phyloP scores from a whole-genome alignment of 768 basidiomycete species.

The Dacryopinax primogenitus region DNA sequence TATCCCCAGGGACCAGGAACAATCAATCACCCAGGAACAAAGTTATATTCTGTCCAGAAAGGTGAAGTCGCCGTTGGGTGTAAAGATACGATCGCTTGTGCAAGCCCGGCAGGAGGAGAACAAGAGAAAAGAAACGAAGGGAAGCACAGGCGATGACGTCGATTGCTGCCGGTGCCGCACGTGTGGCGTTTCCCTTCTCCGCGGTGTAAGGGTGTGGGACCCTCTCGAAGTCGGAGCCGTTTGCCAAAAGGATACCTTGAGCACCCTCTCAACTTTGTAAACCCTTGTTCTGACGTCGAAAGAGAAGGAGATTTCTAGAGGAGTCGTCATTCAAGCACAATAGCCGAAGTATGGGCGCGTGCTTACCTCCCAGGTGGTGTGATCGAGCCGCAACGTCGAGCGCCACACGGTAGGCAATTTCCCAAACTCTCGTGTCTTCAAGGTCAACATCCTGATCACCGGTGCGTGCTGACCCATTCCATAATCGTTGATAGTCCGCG shows the following conservation, averaged over 20 bases:
- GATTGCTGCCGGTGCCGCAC: slow-evolving; percentile 7
- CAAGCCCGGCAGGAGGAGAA: background rate
- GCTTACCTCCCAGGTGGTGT: background rate
- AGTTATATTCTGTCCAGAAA: background rate
- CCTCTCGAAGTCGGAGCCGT: slow-evolving; percentile 1
- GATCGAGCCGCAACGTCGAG: background rate
- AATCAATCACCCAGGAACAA: background rate
- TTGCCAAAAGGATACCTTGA: background rate
- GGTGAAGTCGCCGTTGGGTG: background rate
- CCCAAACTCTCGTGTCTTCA: too few species aligned
- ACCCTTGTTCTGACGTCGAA: background rate
- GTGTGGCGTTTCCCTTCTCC: slow-evolving; percentile 8
- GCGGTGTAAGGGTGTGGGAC: background rate
- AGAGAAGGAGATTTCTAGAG: background rate
- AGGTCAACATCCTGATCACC: too few species aligned
- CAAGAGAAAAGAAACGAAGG: background rate
- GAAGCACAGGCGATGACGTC: background rate
- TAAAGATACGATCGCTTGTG: background rate
- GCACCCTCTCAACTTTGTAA: background rate
- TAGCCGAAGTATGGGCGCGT: background rate
- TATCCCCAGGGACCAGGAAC: slow-evolving; percentile 5
- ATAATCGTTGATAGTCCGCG: too few species aligned
- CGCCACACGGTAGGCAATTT: background rate
- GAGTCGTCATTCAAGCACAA: background rate
- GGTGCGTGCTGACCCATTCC: too few species aligned